A percentile compares a stretch with the other conserved stretches of the same genome.
These are phyloP conservation scores for Chlorella sp. DNA, from an alignment of 139 green algal genomes.

Conservation along the genomic window DNA sequence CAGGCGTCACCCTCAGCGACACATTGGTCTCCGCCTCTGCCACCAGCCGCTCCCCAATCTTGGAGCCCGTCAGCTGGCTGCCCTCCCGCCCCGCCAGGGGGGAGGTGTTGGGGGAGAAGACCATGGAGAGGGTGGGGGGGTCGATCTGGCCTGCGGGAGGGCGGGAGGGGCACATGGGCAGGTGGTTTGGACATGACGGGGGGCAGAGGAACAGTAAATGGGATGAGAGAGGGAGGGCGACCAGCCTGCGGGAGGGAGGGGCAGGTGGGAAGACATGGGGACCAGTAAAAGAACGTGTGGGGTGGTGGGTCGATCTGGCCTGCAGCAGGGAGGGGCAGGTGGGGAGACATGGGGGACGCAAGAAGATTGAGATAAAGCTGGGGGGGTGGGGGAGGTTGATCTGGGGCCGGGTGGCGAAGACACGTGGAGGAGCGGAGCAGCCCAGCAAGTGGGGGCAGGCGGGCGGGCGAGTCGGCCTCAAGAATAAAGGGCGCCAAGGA, in stretches of 20 bases:
- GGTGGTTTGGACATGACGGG: no score
- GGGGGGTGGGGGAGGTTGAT: no score
- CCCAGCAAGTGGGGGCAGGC: no score
- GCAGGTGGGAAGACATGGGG: no score
- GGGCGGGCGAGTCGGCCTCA: no score
- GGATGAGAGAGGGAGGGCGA: neutral
- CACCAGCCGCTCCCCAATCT: constrained; percentile 83
- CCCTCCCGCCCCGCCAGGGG: constrained; percentile 77
- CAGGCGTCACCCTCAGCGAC: constrained; percentile 60
- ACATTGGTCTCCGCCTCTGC: constrained; percentile 89
- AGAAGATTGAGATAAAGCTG: no score
- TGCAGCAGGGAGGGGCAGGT: neutral
- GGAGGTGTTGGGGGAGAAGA: constrained; percentile 89
- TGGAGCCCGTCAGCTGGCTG: constrained; percentile 78
- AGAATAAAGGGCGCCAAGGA: no score
- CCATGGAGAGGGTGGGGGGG: constrained; percentile 90
- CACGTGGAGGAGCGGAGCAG: no score
- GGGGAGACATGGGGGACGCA: no score
- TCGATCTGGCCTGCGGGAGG: constrained; percentile 73
- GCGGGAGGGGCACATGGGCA: neutral
- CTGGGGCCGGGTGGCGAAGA: no score
- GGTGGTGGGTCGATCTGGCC: no score
- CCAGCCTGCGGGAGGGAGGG: neutral
- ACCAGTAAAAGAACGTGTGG: no score
- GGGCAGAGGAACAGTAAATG: neutral